Percentiles rank a stretch among this genome's conserved stretches.
These are phyloP conservation scores for Dentipellis sp. DNA, from an alignment of 768 basidiomycete genomes.

Conservation along the genomic window DNA sequence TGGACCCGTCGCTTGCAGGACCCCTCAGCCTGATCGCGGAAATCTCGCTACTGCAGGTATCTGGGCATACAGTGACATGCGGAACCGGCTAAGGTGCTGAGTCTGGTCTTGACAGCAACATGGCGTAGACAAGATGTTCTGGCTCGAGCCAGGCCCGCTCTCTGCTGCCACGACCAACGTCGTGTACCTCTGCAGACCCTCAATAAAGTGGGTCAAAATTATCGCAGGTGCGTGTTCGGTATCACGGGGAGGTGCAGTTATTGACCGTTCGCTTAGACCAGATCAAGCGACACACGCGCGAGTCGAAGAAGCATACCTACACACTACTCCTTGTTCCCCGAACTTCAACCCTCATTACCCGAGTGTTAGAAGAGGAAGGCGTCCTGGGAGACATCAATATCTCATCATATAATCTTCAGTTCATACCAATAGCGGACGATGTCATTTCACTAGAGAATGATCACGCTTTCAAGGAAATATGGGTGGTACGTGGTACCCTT, in stretches of 20 bases:
- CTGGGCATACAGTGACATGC: not conserved
- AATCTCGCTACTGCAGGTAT: constrained; percentile 84
- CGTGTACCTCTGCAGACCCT: constrained; percentile 86
- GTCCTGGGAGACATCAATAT: constrained; percentile 92
- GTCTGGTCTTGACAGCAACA: constrained; percentile 59
- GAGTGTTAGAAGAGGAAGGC: constrained; percentile 92
- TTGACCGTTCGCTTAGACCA: constrained; percentile 51
- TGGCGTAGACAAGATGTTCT: constrained; percentile 99
- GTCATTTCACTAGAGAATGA: constrained; percentile 87
- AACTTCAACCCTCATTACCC: constrained; percentile 74
- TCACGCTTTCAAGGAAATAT: constrained; percentile 78
- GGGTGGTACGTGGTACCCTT: constrained; percentile 55
- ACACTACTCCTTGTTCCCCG: constrained; percentile 85
- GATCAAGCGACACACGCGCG: constrained; percentile 70
- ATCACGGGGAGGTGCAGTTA: not conserved
- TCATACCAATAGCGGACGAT: constrained; percentile 90
- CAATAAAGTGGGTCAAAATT: constrained; percentile 76
- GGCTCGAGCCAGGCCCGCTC: constrained; percentile 88
- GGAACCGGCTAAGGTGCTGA: not conserved
- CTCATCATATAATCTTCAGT: constrained; percentile 82
- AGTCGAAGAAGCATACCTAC: constrained; percentile 72
- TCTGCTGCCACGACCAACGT: constrained; percentile 79
- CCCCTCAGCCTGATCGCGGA: constrained; percentile 95
- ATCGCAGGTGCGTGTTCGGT: constrained; percentile 67
- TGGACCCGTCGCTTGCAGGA: constrained; percentile 80